These are phyloP conservation scores for Penicillium sp. DNA, from an alignment of 2,329 filamentous ascomycete genomes.

Conservation along the genomic window DNA sequence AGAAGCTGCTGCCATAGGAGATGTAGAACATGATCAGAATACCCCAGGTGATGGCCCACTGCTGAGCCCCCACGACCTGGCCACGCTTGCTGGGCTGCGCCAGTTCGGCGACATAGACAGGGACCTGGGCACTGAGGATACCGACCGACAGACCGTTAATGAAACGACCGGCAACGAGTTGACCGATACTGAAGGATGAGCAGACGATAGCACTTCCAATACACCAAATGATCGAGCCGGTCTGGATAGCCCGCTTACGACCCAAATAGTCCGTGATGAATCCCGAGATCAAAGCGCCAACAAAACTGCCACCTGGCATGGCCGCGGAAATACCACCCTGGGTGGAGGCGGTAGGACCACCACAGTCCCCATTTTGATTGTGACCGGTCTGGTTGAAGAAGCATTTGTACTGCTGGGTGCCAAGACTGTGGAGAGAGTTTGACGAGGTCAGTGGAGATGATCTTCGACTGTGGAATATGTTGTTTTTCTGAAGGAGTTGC, in stretches of 20 bases:
- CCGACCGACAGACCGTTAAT: slow-evolving; percentile 73
- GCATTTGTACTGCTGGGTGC: slow-evolving; percentile 67
- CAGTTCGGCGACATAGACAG: slow-evolving; percentile 70
- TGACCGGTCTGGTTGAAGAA: slow-evolving; percentile 62
- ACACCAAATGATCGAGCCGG: slow-evolving; percentile 53
- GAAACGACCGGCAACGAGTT: slow-evolving; percentile 69
- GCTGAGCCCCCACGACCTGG: slow-evolving; percentile 70
- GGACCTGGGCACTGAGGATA: slow-evolving; percentile 67
- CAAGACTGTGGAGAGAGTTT: slow-evolving; percentile 43
- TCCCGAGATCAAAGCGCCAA: slow-evolving; percentile 59
- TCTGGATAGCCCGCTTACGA: slow-evolving; percentile 54
- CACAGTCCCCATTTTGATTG: slow-evolving; percentile 29
- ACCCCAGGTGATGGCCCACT: slow-evolving; percentile 74
- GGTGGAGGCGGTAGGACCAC: slow-evolving; percentile 50
- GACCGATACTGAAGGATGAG: slow-evolving; percentile 61
- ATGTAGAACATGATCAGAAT: slow-evolving; percentile 68
- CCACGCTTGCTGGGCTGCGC: slow-evolving; percentile 58
- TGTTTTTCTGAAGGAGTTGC: not conserved
- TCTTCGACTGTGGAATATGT: not conserved
- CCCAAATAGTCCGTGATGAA: slow-evolving; percentile 58
- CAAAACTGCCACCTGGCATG: slow-evolving; percentile 72
- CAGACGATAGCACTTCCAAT: slow-evolving; percentile 62
- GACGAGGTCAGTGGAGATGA: not conserved
- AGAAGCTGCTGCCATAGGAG: slow-evolving; percentile 25
- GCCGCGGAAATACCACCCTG: slow-evolving; percentile 71